A percentile compares a stretch with the other conserved stretches of the same genome.
phyloP scores from a whole-genome alignment of 148 eudicot species.

The Chenopodium suecicum region DNA sequence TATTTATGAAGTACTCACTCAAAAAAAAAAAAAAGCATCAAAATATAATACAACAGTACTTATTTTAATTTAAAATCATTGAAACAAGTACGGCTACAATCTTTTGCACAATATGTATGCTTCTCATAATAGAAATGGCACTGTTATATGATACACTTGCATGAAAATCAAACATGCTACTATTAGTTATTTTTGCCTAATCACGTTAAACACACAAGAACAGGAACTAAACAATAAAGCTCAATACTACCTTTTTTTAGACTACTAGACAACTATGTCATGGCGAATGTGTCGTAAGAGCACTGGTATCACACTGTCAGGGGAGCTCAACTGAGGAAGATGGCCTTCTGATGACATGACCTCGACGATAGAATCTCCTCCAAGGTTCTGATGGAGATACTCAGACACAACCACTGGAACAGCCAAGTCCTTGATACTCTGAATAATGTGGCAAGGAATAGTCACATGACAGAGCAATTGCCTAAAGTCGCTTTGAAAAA shows the following conservation, averaged over 20 bases:
- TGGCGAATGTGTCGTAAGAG: slow-evolving; percentile 68
- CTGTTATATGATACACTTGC: slow-evolving; percentile 12
- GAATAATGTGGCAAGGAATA: slow-evolving; percentile 78
- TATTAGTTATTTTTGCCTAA: not conserved
- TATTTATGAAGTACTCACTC: too few relatives aligned
- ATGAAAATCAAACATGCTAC: not conserved
- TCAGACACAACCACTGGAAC: slow-evolving; percentile 90
- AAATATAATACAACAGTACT: not conserved
- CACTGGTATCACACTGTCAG: slow-evolving; percentile 72
- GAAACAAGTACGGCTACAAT: not conserved
- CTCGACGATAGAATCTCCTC: slow-evolving; percentile 78
- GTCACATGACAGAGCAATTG: slow-evolving; percentile 56
- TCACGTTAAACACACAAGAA: not conserved
- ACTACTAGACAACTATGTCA: slow-evolving; percentile 40
- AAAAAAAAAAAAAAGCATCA: not conserved
- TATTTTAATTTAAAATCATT: not conserved
- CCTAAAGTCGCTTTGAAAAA: slow-evolving; percentile 70
- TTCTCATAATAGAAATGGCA: not conserved
- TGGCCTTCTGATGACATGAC: slow-evolving; percentile 89
- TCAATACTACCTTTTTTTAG: not conserved
- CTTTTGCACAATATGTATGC: not conserved
- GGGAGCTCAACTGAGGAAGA: slow-evolving; percentile 90
- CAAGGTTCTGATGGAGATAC: slow-evolving; percentile 82
- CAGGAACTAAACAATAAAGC: not conserved
- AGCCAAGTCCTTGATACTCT: slow-evolving; percentile 85